Evolutionary conservation across 345 rosid genomes (phyloP), one percentile per base, ranked within the genome.

Genomic region (Lepidium sativum): DNA sequence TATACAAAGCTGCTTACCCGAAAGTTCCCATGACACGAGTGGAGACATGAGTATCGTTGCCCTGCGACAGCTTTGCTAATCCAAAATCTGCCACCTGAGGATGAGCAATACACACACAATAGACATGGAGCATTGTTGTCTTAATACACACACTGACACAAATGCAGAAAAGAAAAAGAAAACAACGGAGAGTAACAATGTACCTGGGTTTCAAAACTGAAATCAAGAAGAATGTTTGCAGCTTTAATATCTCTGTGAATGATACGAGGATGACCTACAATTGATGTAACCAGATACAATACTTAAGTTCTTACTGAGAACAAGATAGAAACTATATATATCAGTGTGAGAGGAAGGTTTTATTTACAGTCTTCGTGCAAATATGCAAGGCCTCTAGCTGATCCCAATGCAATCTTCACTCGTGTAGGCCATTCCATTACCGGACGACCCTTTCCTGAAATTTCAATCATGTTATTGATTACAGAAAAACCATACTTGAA

Each of bases 21-120:
- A 94, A 94, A 64, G 99, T 90, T 69, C 99, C 99, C 97, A 94
- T 88, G 69, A 90, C 92, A 4, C 99, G 76, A 14, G 99, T 94
- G 21, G 99, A 94, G 49, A 94, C 85, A 80, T 94, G 99, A 40
- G 99, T 88, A 45, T 85, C 72, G 74, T 72, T 71, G 72, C 91
- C 99, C 56, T 87, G 84, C 63, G 92, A 33, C 17, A 90, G 59
- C 77, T 88, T 94, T 14, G 95, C 99, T n/a, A 95, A 82, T 52
- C 99, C 99, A 66, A 95, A 95, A 79, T 95, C 99, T 32, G 99
- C 95, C 48, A 95, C 95, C 99, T 95, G 71, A 9, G 8, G 11
- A 27, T 27, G n/a, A n/a, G n/a, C n/a, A n/a, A 27, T 14, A 12
- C 31, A 27, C 11, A 9, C 9, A 55, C 20, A 70, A 43, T 13